Conservation (phyloP, 768 basidiomycete species). For the Collybiopsis luxurians region DNA sequence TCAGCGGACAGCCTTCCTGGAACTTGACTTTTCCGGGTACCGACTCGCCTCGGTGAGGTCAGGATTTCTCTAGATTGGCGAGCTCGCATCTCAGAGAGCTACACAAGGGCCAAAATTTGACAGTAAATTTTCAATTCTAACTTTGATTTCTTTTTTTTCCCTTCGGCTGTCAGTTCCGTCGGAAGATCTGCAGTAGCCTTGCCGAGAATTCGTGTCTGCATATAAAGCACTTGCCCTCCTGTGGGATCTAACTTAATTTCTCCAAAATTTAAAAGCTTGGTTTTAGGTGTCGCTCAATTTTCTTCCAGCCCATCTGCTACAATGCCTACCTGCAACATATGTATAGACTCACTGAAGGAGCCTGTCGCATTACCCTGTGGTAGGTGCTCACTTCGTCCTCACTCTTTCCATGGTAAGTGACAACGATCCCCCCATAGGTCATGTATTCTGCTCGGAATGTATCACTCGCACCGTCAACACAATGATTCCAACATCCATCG, state of each 20-base stretch:
- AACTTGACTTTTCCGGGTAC: neutral
- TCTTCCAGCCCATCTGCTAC: neutral
- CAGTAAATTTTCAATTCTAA: neutral
- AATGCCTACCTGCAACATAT: slow-evolving; percentile 60
- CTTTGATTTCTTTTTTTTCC: slow-evolving; percentile 2
- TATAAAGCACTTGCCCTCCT: neutral
- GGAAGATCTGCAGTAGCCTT: too few species aligned
- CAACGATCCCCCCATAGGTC: slow-evolving; percentile 38
- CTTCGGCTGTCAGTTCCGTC: too few species aligned
- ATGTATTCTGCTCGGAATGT: slow-evolving; percentile 64
- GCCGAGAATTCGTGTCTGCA: neutral
- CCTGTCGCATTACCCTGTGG: slow-evolving; percentile 67
- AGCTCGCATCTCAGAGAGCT: neutral
- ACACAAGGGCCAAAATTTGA: neutral
- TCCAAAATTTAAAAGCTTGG: too few species aligned
- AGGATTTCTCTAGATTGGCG: slow-evolving; percentile 5
- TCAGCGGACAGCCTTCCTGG: neutral
- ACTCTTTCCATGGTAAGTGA: neutral
- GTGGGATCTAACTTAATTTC: too few species aligned
- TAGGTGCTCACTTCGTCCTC: slow-evolving; percentile 25
- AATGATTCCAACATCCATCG: slow-evolving; percentile 41
- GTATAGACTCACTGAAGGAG: slow-evolving; percentile 49
- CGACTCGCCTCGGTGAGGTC: neutral
- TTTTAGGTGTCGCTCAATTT: neutral
- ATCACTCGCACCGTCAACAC: slow-evolving; percentile 47